Conservation (phyloP, 495 filamentous ascomycete species). For the Cercophora scortea region DNA sequence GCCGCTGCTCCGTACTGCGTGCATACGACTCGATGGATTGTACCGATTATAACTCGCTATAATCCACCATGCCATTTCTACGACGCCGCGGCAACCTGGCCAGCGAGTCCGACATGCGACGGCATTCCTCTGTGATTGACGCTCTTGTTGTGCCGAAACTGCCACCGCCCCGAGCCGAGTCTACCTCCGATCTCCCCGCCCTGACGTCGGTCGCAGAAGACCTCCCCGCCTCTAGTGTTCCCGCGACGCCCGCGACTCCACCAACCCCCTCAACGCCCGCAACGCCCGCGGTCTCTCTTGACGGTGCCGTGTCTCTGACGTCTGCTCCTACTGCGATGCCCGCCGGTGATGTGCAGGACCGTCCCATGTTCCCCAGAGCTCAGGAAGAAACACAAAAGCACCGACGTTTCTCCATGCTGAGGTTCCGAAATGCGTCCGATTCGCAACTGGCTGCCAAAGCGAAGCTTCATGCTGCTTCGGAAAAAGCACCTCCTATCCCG, state of each 20-base stretch:
- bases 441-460: constrained; percentile 76
- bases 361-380: constrained; percentile 27
- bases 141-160: constrained; percentile 22
- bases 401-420: constrained; percentile 82
- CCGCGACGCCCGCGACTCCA: constrained; percentile 9
- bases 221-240: constrained; percentile 3
- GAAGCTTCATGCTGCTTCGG: constrained; percentile 57
- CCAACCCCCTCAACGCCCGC: constrained; percentile 6
- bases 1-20: not conserved
- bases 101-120: constrained; percentile 43
- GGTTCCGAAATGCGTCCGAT: constrained; percentile 88
- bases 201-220: constrained; percentile 16
- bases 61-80: constrained; percentile 39
- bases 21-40: constrained; percentile 31
- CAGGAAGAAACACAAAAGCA: constrained; percentile 44
- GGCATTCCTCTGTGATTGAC: constrained; percentile 30
- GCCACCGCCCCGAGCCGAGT: constrained; percentile 9
- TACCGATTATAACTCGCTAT: constrained; percentile 28
- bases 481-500: constrained; percentile 61
- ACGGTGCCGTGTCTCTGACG: constrained; percentile 14
- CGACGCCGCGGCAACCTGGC: constrained; percentile 42
- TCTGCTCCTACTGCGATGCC: constrained; percentile 14
- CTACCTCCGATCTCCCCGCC: constrained; percentile 16
- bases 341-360: constrained; percentile 24
- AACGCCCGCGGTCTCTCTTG: constrained; percentile 10